Base-by-base conservation (phyloP, 73 alveolate species). In the Durusdinium trenchii region DNA sequence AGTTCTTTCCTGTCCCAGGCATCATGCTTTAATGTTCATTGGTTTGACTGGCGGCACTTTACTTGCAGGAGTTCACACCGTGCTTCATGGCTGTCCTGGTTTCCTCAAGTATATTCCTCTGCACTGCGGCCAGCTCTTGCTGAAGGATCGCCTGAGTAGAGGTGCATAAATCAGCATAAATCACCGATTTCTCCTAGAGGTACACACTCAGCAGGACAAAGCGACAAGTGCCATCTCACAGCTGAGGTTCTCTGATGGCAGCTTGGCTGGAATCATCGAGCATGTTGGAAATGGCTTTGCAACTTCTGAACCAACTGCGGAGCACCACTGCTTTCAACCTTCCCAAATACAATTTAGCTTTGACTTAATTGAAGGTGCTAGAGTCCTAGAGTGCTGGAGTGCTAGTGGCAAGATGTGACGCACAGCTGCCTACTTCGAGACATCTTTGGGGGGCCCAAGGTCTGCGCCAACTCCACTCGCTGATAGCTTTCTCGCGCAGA, bases 181-280 rank as follows among this genome's bases (percentile, higher is more conserved):
- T 2, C 43, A 40, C n/a, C n/a, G n/a, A n/a, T n/a, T n/a, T n/a
- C n/a, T n/a, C n/a, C n/a, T 18, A 38, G 86, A 38, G 54, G 40
- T 23, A 7, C 57, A 14, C 54, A 40, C 64, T 23, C 20, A 60
- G 73, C 73, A 23, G 7, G 4, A 2, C 73, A 60, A 60, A 60
- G 30, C 30, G n/a, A 60, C n/a, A 60, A 60, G 30, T 60, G 81
- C 81, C 10, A n/a, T 3, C 36, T 10, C 20, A 51, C 51, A 50
- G 43, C 23, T 38, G 23, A 52, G 75, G 5, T 5, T 30, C 94
- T 84, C 94, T 61, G 38, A 84, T 36, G 45, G 51, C 76, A 52
- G 48, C 94, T 52, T 84, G 94, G 75, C 94, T 84, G 48, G 73
- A 51, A 48, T 61, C 23, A 51, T 84, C 94, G 36, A 84, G 94